Base-by-base conservation (phyloP, 2,329 filamentous ascomycete genomes). In the Diaporthe batatas region DNA sequence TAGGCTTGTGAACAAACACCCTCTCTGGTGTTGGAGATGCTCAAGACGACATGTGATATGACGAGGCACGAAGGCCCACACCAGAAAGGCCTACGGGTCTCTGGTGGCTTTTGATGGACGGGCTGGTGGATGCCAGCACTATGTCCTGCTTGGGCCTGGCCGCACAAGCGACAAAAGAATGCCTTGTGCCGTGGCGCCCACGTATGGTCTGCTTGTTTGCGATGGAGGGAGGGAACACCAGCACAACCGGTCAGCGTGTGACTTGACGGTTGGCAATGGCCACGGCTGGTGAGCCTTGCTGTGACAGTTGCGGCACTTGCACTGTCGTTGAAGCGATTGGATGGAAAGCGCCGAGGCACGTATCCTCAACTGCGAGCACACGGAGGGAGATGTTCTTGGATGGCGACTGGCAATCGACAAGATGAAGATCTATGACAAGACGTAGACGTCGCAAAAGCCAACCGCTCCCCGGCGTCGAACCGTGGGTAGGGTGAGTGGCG, bases 31-130 rank as follows among this genome's bases (percentile, higher is more conserved):
- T 53, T 25, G 62, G 25, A 39, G 39, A 32, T 51, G 47, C 32
- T 67, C 62, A 67, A 39, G 62, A 23, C 62, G 62, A 49, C 62
- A 67, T 67, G 62, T 7, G 32, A 67, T 53, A 18, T 49, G 62
- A 36, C 32, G 54, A 67, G 62, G 62, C 62, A 25, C 32, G 8
- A n/a, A 14, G 62, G 47, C 62, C 62, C 36, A 25, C 32, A 39
- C 29, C 8, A 53, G 8, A 39, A 39, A 44, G 8, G 21, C 47
- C n/a, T 53, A 39, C 32, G 14, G 47, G 2, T 29, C 47, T 67
- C 62, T n/a, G n/a, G 29, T 53, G 32, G 62, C 29, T 29, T 25
- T 18, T 12, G 32, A 23, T 10, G 44, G n/a, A 36, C 21, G 44
- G 32, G 29, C 12, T 51, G 42, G 44, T 51, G 62, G 21, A 39